A percentile compares a stretch with the other conserved stretches of the same genome.
These are phyloP conservation scores for Microcyclospora tardicrescens DNA, from an alignment of 2,329 filamentous ascomycete genomes.

Conservation along the genomic window DNA sequence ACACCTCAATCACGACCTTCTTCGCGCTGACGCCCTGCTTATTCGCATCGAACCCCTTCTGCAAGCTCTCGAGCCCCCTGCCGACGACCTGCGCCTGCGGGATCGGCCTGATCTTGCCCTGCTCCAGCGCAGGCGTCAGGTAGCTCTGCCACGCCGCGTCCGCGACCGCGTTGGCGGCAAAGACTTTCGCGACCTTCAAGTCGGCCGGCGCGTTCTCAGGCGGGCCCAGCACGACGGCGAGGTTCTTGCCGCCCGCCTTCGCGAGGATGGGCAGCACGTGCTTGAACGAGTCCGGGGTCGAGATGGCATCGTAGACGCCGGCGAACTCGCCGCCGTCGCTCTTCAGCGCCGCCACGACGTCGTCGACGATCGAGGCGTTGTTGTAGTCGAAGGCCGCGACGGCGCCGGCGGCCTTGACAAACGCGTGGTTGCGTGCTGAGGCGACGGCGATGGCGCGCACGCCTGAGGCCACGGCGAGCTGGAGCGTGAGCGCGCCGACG, in stretches of 20 bases:
- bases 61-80: conserved; percentile 23
- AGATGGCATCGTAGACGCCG: conserved; percentile 30
- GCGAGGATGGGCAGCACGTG: conserved; percentile 15
- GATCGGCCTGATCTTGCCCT: conserved; percentile 19
- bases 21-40: conserved; percentile 22
- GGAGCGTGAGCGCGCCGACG: conserved; percentile 22
- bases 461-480: conserved; percentile 25
- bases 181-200: conserved; percentile 17
- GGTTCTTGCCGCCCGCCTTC: conserved; percentile 16
- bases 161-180: conserved; percentile 15
- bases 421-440: conserved; percentile 21
- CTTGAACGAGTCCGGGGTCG: conserved; percentile 12
- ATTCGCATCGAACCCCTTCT: conserved; percentile 18
- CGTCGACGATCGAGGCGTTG: conserved; percentile 20
- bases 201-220: conserved; percentile 13
- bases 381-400: conserved; percentile 24
- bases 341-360: conserved; percentile 28
- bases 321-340: conserved; percentile 25
- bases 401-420: conserved; percentile 20
- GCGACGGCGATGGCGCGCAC: conserved; percentile 22
- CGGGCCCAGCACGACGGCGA: conserved; percentile 10
- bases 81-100: conserved; percentile 27
- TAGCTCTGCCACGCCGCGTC: conserved; percentile 18
- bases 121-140: conserved; percentile 22
- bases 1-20: conserved; percentile 24